A percentile compares a stretch with the other conserved stretches of the same genome.
Evolutionary conservation across 768 basidiomycete genomes (phyloP).

Genomic region (Pilatotrama ljubarskyi): DNA sequence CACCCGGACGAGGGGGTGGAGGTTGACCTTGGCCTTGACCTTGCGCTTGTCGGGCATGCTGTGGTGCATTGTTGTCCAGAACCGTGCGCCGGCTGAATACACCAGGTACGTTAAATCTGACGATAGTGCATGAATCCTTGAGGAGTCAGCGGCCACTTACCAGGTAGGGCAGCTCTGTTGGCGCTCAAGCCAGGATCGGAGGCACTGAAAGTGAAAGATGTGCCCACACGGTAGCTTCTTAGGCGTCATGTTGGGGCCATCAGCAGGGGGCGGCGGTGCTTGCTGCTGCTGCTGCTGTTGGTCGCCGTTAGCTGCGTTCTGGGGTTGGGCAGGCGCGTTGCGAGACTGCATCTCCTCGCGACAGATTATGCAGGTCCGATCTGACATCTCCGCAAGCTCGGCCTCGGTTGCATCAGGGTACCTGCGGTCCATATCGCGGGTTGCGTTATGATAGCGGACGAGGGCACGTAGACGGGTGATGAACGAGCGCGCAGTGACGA

Average conservation of each 20-base stretch:
- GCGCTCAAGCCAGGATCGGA: slow-evolving; percentile 95
- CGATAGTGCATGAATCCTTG: slow-evolving; percentile 1
- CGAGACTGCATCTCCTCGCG: slow-evolving; percentile 85
- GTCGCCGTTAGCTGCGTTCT: slow-evolving; percentile 24
- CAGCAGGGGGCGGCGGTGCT: slow-evolving; percentile 29
- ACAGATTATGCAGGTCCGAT: slow-evolving; percentile 96
- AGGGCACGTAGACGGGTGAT: slow-evolving; percentile 83
- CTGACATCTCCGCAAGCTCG: slow-evolving; percentile 78
- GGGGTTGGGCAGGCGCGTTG: slow-evolving; percentile 18
- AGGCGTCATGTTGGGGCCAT: slow-evolving; percentile 91
- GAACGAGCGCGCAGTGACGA: slow-evolving; percentile 93
- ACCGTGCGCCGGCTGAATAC: slow-evolving; percentile 72
- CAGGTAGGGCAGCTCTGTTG: slow-evolving; percentile 99
- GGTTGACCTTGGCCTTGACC: slow-evolving; percentile 21
- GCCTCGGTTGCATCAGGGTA: slow-evolving; percentile 91
- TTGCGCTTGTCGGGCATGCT: slow-evolving; percentile 15
- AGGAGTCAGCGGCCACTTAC: slow-evolving; percentile 45
- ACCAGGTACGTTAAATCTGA: not conserved
- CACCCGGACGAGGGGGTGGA: slow-evolving; percentile 27
- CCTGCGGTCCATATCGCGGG: slow-evolving; percentile 92
- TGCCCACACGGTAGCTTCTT: slow-evolving; percentile 98
- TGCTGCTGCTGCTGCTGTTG: slow-evolving; percentile 15
- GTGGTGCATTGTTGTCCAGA: slow-evolving; percentile 47
- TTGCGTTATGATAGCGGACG: slow-evolving; percentile 90
- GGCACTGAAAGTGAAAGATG: slow-evolving; percentile 96